These are phyloP conservation scores for Kandelia obovata DNA, from an alignment of 345 rosid species.

Conservation along the genomic window DNA sequence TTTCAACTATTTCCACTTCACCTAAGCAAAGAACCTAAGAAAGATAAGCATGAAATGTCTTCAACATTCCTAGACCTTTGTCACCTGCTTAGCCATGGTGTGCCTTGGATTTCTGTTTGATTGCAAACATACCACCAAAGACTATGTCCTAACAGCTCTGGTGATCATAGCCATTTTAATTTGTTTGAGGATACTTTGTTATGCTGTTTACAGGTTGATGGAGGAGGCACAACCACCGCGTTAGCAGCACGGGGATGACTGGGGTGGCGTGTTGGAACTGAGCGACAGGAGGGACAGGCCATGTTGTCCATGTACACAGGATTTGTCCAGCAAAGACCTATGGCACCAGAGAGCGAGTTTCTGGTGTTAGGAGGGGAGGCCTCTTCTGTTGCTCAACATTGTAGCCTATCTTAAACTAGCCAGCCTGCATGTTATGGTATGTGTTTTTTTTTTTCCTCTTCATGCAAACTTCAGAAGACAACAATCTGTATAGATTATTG, in stretches of 20 bases:
- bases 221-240: conserved; percentile 17
- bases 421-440: neutral
- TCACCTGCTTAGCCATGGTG: conserved; percentile 28
- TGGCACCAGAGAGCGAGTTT: conserved; percentile 4
- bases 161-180: conserved; percentile 33
- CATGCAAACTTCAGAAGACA: no score
- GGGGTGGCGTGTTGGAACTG: conserved; percentile 10
- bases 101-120: conserved; percentile 33
- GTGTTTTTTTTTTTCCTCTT: neutral
- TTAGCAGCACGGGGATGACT: conserved; percentile 4
- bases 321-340: neutral
- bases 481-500: no score
- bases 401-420: neutral
- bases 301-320: conserved; percentile 5
- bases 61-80: no score
- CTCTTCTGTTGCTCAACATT: neutral
- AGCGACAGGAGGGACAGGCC: conserved; percentile 1
- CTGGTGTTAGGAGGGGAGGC: neutral
- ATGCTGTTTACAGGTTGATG: conserved; percentile 18
- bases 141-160: conserved; percentile 33
- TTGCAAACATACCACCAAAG: conserved; percentile 29
- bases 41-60: neutral
- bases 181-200: conserved; percentile 30
- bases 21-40: conserved; percentile 14
- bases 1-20: neutral